Base-by-base conservation (phyloP, 179 eudicot species). In the Corrigiola litoralis region DNA sequence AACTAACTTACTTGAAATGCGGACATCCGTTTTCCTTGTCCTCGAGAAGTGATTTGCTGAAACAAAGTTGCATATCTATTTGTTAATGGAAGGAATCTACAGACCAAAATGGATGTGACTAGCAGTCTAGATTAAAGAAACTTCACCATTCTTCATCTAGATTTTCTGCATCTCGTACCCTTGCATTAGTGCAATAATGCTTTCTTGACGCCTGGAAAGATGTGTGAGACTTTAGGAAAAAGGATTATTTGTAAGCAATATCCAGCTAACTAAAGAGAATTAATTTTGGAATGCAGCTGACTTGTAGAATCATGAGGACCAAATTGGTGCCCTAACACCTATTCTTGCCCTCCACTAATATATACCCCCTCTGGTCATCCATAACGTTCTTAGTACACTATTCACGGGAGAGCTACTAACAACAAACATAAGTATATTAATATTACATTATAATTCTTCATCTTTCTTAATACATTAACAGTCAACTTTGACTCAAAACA, bases 91-190 rank as follows among this genome's bases (percentile, higher is more conserved):
- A 44, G 12, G 21, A 52, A 17, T 38, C 52, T 40, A 29, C 18
- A 18, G 47, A 68, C 50, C 10, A 60, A 46, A 58, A 66, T 34
- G 33, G 27, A 13, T 55, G 25, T 37, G 57, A 64, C 34, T 16
- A 33, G 51, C 23, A 21, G 44, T 18, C 6, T 27, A 61, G 24
- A 50, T 32, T 65, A 34, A 64, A 58, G 69, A 55, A 74, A 60
- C 61, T 50, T 51, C 37, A 88, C 99, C 99, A 95, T 73, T 91
- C 86, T 69, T 90, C 97, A 51, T 95, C 97, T 40, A 95, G 58
- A 67, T 88, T 88, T 34, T 83, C 85, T 34, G 50, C 72, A 42
- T 82, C 83, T 24, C 85, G 76, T 9, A 86, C 63, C 14, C 56
- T 54, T 51, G 63, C 61, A 65, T 90, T 94, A 58, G 99, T 94